A percentile compares a stretch with the other conserved stretches of the same genome.
These are phyloP conservation scores for Monosporozyma unispora DNA, from an alignment of 805 yeast species.

Conservation along the genomic window DNA sequence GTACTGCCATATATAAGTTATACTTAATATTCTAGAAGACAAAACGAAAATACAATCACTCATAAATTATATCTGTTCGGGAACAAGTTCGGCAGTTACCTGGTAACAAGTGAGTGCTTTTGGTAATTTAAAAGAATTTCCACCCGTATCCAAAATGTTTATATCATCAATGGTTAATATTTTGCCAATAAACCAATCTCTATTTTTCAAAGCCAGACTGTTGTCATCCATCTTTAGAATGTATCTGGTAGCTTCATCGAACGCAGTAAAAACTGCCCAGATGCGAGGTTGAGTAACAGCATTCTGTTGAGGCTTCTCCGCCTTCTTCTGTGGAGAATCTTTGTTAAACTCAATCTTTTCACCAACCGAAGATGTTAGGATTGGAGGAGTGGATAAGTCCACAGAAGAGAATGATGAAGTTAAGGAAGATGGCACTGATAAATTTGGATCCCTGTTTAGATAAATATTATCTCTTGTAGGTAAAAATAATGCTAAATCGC, in stretches of 20 bases:
- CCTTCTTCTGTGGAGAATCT: neutral
- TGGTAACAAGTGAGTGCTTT: constrained; percentile 56
- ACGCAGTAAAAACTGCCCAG: constrained; percentile 93
- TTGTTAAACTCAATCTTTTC: neutral
- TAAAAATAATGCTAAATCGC: constrained; percentile 75
- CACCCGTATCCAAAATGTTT: constrained; percentile 35
- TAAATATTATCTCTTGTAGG: constrained; percentile 49
- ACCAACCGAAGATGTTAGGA: constrained; percentile 12
- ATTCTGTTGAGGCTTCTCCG: too few relatives aligned
- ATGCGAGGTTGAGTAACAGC: too few relatives aligned
- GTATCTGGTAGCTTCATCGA: constrained; percentile 72
- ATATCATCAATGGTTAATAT: constrained; percentile 50
- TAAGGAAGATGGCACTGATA: constrained; percentile 20
- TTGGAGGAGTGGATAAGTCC: constrained; percentile 28
- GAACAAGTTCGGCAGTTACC: constrained; percentile 40
- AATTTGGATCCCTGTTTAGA: constrained; percentile 6
- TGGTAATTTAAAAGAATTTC: constrained; percentile 60
- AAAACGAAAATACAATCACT: neutral
- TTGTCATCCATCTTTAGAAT: constrained; percentile 43
- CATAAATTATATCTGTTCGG: constrained; percentile 1
- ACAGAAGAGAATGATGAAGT: constrained; percentile 30
- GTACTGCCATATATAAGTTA: neutral
- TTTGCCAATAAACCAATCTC: constrained; percentile 81
- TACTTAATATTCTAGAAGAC: neutral
- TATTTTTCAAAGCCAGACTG: constrained; percentile 18